Evolutionary conservation across 352 stramenopile species (phyloP).

Genomic region (Salisapilia sapeloensis): DNA sequence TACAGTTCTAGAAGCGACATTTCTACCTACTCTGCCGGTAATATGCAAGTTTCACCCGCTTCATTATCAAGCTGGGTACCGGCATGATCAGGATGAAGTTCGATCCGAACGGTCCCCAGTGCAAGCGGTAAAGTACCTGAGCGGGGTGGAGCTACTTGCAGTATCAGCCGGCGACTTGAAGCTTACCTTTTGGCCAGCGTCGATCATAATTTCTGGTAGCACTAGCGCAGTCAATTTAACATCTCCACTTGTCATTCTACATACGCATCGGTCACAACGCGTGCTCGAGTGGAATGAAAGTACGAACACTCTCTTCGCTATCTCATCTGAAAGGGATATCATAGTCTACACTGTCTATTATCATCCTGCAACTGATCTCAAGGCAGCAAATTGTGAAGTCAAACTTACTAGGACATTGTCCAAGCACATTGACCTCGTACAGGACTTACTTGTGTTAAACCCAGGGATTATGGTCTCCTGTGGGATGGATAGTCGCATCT

Average conservation of each 20-base stretch:
- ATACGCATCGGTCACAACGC: slow-evolving; percentile 45
- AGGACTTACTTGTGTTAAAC: slow-evolving; percentile 62
- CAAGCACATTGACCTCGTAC: slow-evolving; percentile 48
- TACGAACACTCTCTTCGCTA: slow-evolving; percentile 40
- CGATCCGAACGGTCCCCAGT: slow-evolving; percentile 59
- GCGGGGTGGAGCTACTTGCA: slow-evolving; percentile 30
- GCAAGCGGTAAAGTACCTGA: slow-evolving; percentile 56
- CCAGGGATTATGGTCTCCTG: slow-evolving; percentile 45
- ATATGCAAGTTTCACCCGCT: slow-evolving; percentile 61
- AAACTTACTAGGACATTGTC: slow-evolving; percentile 32
- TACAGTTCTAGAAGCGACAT: slow-evolving; percentile 7
- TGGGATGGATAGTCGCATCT: slow-evolving; percentile 62
- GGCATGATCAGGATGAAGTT: slow-evolving; percentile 56
- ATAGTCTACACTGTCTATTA: slow-evolving; percentile 30
- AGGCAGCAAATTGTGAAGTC: slow-evolving; percentile 31
- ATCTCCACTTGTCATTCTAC: slow-evolving; percentile 35
- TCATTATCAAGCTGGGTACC: slow-evolving; percentile 48
- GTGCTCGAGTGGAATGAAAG: slow-evolving; percentile 49
- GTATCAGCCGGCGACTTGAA: slow-evolving; percentile 60
- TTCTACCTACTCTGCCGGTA: slow-evolving; percentile 22
- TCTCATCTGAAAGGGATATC: slow-evolving; percentile 55
- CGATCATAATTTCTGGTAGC: slow-evolving; percentile 39
- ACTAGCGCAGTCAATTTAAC: slow-evolving; percentile 42
- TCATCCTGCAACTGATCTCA: slow-evolving; percentile 10
- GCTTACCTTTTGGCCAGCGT: slow-evolving; percentile 55